These are phyloP conservation scores for Tetrapisispora nanseiensis DNA, from an alignment of 805 yeast species.

Conservation along the genomic window DNA sequence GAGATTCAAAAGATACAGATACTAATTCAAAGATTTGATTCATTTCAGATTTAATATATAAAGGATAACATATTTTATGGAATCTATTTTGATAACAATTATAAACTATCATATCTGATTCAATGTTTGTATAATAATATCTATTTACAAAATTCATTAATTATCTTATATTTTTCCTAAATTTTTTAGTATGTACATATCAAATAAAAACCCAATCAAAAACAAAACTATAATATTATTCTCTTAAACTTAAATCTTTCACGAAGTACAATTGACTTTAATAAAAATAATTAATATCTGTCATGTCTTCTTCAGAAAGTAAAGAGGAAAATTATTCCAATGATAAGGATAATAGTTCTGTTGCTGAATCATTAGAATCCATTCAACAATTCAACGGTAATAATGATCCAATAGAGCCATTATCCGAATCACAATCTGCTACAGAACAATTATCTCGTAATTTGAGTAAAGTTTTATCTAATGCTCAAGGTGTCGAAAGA, in stretches of 20 bases:
- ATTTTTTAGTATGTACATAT: too few species aligned
- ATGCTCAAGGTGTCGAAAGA: conserved; percentile 31
- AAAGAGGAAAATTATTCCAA: conserved; percentile 2
- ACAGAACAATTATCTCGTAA: conserved; percentile 26
- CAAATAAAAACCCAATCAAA: too few species aligned
- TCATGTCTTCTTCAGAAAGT: conserved; percentile 5
- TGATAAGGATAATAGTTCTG: conserved; percentile 2
- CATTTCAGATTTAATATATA: background rate
- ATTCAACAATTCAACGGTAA: conserved; percentile 1
- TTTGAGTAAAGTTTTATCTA: conserved; percentile 25
- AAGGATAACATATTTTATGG: background rate
- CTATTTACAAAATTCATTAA: too few species aligned
- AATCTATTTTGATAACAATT: too few species aligned
- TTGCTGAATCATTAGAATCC: background rate
- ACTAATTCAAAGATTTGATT: too few species aligned
- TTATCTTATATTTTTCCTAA: too few species aligned
- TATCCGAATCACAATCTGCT: conserved; percentile 15
- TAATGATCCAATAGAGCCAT: background rate
- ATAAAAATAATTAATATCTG: background rate
- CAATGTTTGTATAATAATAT: too few species aligned
- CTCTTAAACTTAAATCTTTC: background rate
- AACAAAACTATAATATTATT: too few species aligned
- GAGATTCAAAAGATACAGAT: too few species aligned
- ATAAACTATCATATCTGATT: too few species aligned
- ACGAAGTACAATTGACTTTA: background rate